Percentiles rank a stretch among this genome's conserved stretches.
Conservation (phyloP, 176 grass and related monocot species). For the Aegilops longissima region DNA sequence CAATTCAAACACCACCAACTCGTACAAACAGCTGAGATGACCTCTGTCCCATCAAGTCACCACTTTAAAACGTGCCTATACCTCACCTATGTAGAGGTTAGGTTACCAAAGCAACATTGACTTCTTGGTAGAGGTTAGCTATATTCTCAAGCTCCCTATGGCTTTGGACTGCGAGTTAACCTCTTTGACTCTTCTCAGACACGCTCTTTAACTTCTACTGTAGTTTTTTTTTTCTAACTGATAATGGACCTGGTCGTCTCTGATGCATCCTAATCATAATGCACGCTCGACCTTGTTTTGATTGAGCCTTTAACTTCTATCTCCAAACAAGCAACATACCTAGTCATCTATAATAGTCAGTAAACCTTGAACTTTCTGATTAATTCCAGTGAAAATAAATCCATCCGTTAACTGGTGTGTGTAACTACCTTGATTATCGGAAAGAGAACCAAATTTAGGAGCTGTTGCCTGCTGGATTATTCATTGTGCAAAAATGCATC, state of each 20-base stretch:
- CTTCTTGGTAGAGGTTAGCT: slow-evolving; percentile 30
- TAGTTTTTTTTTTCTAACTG: slow-evolving; percentile 12
- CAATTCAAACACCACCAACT: slow-evolving; percentile 17
- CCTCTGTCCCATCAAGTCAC: slow-evolving; percentile 35
- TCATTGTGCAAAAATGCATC: background rate
- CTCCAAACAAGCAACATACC: slow-evolving; percentile 19
- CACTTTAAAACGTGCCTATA: slow-evolving; percentile 40
- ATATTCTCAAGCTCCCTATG: background rate
- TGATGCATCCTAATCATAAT: background rate
- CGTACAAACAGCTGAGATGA: slow-evolving; percentile 18
- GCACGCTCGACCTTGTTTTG: background rate
- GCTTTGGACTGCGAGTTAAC: slow-evolving; percentile 27
- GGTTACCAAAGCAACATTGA: slow-evolving; percentile 52
- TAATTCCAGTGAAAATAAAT: slow-evolving; percentile 2
- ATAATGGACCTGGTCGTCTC: slow-evolving; percentile 19
- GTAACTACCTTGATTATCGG: background rate
- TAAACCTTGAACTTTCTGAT: background rate
- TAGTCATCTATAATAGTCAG: background rate
- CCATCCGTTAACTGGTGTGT: background rate
- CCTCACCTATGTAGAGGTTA: slow-evolving; percentile 33
- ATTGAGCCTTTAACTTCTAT: slow-evolving; percentile 14
- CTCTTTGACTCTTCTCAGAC: slow-evolving; percentile 31
- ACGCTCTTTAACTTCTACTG: background rate
- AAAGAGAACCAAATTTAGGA: background rate
- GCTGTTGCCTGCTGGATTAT: background rate